Base-by-base conservation (phyloP, 257 asterid species). In the Anisodus acutangulus region DNA sequence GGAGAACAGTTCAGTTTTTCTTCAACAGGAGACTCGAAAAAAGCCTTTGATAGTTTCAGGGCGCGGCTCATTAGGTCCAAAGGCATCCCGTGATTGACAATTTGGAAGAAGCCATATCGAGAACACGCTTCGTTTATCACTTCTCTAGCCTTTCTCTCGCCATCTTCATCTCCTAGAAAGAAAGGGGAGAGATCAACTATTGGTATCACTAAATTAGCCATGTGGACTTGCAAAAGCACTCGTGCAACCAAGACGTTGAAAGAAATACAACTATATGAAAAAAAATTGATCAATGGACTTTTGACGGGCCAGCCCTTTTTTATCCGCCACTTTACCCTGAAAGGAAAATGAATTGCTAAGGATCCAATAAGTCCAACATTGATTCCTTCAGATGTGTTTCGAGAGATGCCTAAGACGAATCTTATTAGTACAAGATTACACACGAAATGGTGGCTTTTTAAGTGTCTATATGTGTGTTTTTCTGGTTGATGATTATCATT, bases 101-200 rank as follows among this genome's bases (percentile, higher is more conserved):
- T 83, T 82, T 84, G 91, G 80, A 92, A 92, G 79, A 90, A 91
- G 12, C 96, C 94, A 81, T 83, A 87, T 37, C 84, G 90, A 35
- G 84, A 19, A 85, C 96, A 87, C 53, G 92, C 91, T 83, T 83
- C 82, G 63, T 58, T 35, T 2, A 91, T 86, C 6, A 17, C 12
- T 16, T 89, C 88, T 88, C 83, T 87, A 6, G 85, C 87, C 84
- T 51, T 64, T 62, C 57, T 81, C 90, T 82, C 66, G 22, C 82
- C 85, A 13, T 86, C 83, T 51, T 84, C 93, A 16, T 88, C 89
- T 1, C 69, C 84, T n/a, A 76, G 69, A 0, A 85, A 84, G 92
- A 90, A 92, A 53, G 83, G 87, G 5, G 92, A 92, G 3, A 92
- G 91, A 80, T 91, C 97, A n/a, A 91, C 88, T 0, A 87, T 88